phyloP scores from a whole-genome alignment of 352 stramenopile species.

The Pythium insidiosum region DNA sequence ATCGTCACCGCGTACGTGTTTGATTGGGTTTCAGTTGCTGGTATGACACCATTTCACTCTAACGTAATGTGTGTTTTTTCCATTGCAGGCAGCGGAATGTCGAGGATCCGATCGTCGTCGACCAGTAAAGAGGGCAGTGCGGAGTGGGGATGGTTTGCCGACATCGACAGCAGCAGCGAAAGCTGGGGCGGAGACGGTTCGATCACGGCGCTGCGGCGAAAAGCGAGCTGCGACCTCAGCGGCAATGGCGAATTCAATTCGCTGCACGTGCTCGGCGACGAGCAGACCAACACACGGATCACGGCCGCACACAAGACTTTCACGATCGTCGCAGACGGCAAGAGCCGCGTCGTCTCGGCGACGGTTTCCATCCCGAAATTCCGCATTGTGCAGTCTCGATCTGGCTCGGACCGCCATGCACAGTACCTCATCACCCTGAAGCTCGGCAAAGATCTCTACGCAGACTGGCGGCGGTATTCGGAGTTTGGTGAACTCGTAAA shows the following conservation, averaged over 20 bases:
- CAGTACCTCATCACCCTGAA: constrained; percentile 87
- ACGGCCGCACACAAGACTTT: constrained; percentile 85
- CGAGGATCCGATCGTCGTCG: constrained; percentile 53
- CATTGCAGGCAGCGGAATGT: constrained; percentile 14
- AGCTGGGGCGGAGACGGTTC: constrained; percentile 68
- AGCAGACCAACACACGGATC: constrained; percentile 77
- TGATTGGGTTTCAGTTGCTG: not conserved
- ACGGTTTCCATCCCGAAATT: constrained; percentile 85
- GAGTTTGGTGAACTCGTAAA: constrained; percentile 84
- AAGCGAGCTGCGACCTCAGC: constrained; percentile 62
- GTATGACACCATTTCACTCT: too few species aligned
- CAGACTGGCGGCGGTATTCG: constrained; percentile 84
- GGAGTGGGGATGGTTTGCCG: constrained; percentile 84
- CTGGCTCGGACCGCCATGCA: constrained; percentile 71
- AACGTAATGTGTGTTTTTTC: too few species aligned
- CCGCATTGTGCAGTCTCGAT: constrained; percentile 79
- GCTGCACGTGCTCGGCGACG: constrained; percentile 72
- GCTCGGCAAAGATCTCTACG: constrained; percentile 79
- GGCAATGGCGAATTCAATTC: constrained; percentile 51
- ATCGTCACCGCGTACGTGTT: constrained; percentile 41
- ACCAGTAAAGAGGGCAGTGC: constrained; percentile 73
- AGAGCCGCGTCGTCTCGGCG: constrained; percentile 69
- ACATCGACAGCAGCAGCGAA: constrained; percentile 84
- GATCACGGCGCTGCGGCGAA: constrained; percentile 49
- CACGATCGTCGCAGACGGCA: constrained; percentile 62